These are phyloP conservation scores for Eremochloa ophiuroides DNA, from an alignment of 176 grass and related monocot genomes.

Conservation along the genomic window DNA sequence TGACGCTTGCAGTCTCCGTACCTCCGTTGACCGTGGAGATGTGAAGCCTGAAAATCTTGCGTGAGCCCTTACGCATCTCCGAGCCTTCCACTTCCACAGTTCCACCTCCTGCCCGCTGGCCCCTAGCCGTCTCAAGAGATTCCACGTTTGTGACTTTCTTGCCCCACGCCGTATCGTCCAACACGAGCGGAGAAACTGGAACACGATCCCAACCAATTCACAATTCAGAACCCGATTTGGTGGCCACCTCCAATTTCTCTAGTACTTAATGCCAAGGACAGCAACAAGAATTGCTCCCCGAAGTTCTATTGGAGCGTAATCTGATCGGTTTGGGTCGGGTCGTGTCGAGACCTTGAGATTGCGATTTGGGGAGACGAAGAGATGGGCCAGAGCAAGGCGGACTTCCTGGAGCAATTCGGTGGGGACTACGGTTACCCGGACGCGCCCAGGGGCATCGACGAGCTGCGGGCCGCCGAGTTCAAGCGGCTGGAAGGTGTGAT, in stretches of 20 bases:
- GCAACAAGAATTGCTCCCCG: neutral
- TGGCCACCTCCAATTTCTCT: neutral
- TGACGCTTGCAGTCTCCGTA: slow-evolving; percentile 7
- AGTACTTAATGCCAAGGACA: neutral
- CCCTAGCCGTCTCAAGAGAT: neutral
- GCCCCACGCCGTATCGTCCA: neutral
- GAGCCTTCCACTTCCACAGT: neutral
- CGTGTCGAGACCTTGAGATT: neutral
- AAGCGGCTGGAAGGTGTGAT: slow-evolving; percentile 69
- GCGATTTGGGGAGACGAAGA: neutral
- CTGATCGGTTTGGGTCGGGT: neutral
- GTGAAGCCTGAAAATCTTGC: neutral
- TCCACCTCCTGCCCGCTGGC: neutral
- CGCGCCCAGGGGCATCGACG: slow-evolving; percentile 58
- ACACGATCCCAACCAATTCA: neutral
- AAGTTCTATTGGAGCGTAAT: neutral
- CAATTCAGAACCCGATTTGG: neutral
- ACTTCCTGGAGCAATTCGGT: slow-evolving; percentile 61
- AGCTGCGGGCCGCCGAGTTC: slow-evolving; percentile 78
- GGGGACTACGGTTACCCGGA: slow-evolving; percentile 73
- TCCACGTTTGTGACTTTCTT: neutral
- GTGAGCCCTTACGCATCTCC: neutral
- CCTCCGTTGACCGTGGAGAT: slow-evolving; percentile 1
- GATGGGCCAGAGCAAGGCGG: slow-evolving; percentile 46
- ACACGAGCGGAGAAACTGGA: neutral